Evolutionary conservation across 2,329 filamentous ascomycete species (phyloP), one percentile per base, ranked within the genome.

Genomic region (Claviceps sp.): DNA sequence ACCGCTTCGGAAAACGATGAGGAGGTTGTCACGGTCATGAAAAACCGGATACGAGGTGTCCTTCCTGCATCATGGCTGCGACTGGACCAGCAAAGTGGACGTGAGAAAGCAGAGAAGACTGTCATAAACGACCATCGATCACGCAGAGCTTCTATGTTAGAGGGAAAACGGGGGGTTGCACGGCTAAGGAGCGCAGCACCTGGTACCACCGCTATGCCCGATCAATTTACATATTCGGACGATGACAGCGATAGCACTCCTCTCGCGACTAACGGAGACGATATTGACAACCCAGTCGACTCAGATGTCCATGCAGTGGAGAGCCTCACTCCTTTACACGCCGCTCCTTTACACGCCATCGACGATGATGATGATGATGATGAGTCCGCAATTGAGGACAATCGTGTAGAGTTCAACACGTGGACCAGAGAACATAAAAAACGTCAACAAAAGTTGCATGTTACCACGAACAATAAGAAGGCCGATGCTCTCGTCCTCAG

Each of bases 41-140:
- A 68, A 38, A 73, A 65, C 50, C 70, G 71, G 49, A 78, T 84
- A 47, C 72, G 72, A 50, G 80, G 80, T 22, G 80, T 84, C 7
- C 70, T 84, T 45, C 81, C 81, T 40, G 81, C 81, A n/a, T 85
- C 81, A 5, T 83, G 80, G 76, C 70, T 84, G 51, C 74, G 80
- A 43, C 62, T 85, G 23, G 78, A 83, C 58, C 74, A 77, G 52
- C 68, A 73, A 51, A 56, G 65, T 34, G 64, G 59, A 57, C 60
- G 60, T 16, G 58, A 61, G 52, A 68, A 64, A 51, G 59, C 58
- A 38, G 55, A 60, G 49, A 64, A 62, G 51, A 62, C 62, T 46
- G 47, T 55, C 7, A 55, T 57, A 20, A 62, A 57, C 45, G 64
- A 61, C 43, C 59, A 56, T 54, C 59, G 50, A 11, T 29, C 40